Evolutionary conservation across 352 stramenopile species (phyloP).

Genomic region (Pythium folliculosum): DNA sequence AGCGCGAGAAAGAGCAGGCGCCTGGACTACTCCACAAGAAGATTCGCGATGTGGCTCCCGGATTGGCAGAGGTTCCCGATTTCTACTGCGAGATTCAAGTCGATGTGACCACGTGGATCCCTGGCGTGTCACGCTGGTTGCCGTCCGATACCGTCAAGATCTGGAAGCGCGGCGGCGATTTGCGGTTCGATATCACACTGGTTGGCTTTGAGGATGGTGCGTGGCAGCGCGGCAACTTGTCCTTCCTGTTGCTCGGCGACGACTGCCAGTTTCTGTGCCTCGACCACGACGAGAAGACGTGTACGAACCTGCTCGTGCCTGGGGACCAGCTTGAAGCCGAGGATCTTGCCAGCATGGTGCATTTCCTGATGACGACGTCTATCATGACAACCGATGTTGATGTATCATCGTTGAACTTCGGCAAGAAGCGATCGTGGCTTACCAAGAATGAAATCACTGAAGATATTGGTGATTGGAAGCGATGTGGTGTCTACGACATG

Average conservation of each 20-base stretch:
- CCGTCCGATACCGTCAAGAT: slow-evolving; percentile 77
- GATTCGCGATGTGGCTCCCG: slow-evolving; percentile 45
- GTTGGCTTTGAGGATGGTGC: slow-evolving; percentile 62
- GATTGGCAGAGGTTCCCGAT: slow-evolving; percentile 48
- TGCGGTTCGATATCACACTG: slow-evolving; percentile 68
- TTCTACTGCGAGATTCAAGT: slow-evolving; percentile 72
- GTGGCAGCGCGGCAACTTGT: slow-evolving; percentile 68
- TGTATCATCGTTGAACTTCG: slow-evolving; percentile 38
- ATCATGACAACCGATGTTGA: slow-evolving; percentile 60
- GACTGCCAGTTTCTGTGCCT: slow-evolving; percentile 51
- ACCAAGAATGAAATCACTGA: slow-evolving; percentile 39
- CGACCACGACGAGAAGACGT: slow-evolving; percentile 50
- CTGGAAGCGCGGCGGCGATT: slow-evolving; percentile 62
- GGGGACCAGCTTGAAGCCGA: slow-evolving; percentile 29
- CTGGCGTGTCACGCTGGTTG: slow-evolving; percentile 64
- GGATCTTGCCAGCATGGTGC: slow-evolving; percentile 57
- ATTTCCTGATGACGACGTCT: slow-evolving; percentile 61
- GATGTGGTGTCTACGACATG: slow-evolving; percentile 55
- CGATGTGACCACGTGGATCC: slow-evolving; percentile 73
- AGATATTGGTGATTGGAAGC: slow-evolving; percentile 57
- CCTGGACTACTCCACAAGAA: slow-evolving; percentile 54
- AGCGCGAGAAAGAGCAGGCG: slow-evolving; percentile 61
- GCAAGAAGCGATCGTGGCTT: slow-evolving; percentile 55
- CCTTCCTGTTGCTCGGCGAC: slow-evolving; percentile 56
- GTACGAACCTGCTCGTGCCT: slow-evolving; percentile 45